Evolutionary conservation across 768 basidiomycete species (phyloP).

Genomic region (Hygrocybe coccinea): DNA sequence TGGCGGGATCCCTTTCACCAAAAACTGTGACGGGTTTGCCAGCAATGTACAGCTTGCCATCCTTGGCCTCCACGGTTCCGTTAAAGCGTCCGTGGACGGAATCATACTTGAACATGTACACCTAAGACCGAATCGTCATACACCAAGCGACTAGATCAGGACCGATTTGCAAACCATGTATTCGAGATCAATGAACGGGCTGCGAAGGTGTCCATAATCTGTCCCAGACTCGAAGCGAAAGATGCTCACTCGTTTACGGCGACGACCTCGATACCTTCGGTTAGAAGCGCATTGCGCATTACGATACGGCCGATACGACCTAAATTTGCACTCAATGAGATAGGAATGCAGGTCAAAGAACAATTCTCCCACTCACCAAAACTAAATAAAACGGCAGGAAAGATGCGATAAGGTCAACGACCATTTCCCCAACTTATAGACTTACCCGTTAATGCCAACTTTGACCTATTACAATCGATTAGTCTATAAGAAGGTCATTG

Average conservation of each 20-base stretch:
- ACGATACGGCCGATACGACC: slow-evolving; percentile 99
- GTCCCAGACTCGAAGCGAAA: background rate
- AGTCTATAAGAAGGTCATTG: background rate
- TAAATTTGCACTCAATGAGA: slow-evolving; percentile 23
- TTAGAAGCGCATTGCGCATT: slow-evolving; percentile 79
- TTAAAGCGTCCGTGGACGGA: slow-evolving; percentile 91
- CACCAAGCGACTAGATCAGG: background rate
- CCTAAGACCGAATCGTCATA: slow-evolving; percentile 37
- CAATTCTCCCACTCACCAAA: slow-evolving; percentile 63
- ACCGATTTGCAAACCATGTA: slow-evolving; percentile 72
- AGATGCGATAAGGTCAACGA: background rate
- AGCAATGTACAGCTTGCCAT: slow-evolving; percentile 85
- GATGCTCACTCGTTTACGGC: slow-evolving; percentile 86
- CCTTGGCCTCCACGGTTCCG: slow-evolving; percentile 74
- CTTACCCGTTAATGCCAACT: slow-evolving; percentile 96
- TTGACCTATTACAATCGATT: slow-evolving; percentile 49
- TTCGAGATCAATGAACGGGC: slow-evolving; percentile 93
- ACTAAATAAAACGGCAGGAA: slow-evolving; percentile 35
- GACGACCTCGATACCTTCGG: slow-evolving; percentile 74
- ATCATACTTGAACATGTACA: slow-evolving; percentile 99
- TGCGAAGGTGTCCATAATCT: slow-evolving; percentile 27
- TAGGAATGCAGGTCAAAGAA: background rate
- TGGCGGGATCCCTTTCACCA: slow-evolving; percentile 80
- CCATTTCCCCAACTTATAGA: slow-evolving; percentile 13
- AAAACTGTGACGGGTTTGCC: slow-evolving; percentile 73